Evolutionary conservation across 345 rosid genomes (phyloP).

Genomic region (Salix koriyanagi): DNA sequence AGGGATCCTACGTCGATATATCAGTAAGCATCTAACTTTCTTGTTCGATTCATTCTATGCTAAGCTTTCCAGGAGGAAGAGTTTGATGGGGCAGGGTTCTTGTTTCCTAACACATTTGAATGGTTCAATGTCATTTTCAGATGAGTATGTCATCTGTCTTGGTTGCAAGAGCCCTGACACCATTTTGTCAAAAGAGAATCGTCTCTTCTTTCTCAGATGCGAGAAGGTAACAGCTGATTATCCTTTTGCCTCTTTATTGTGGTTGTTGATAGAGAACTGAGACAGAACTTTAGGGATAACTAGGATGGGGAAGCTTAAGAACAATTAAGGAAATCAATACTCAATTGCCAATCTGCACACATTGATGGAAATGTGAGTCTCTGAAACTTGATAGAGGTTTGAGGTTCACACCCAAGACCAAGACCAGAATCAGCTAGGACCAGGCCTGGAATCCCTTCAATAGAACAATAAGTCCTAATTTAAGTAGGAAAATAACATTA

Average conservation of each 20-base stretch:
- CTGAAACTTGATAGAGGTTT: background rate
- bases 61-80: background rate
- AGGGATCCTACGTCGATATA: constrained; percentile 76
- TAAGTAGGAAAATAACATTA: background rate
- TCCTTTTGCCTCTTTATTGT: background rate
- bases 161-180: constrained; percentile 41
- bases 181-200: constrained; percentile 34
- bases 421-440: background rate
- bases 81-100: background rate
- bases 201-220: constrained; percentile 36
- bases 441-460: background rate
- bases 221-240: constrained; percentile 26
- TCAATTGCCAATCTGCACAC: background rate
- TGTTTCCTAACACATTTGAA: background rate
- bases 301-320: background rate
- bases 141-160: constrained; percentile 37
- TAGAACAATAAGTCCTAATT: no score
- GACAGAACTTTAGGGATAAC: background rate
- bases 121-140: constrained; percentile 11
- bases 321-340: background rate
- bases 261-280: background rate
- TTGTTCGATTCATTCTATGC: constrained; percentile 1
- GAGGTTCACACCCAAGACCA: background rate
- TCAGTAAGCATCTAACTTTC: constrained; percentile 52
- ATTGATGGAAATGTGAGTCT: background rate